Percentiles rank a stretch among this genome's conserved stretches.
Conservation (phyloP, 228 moss, liverwort and hornwort genomes). For the Sphagnum fallax region DNA sequence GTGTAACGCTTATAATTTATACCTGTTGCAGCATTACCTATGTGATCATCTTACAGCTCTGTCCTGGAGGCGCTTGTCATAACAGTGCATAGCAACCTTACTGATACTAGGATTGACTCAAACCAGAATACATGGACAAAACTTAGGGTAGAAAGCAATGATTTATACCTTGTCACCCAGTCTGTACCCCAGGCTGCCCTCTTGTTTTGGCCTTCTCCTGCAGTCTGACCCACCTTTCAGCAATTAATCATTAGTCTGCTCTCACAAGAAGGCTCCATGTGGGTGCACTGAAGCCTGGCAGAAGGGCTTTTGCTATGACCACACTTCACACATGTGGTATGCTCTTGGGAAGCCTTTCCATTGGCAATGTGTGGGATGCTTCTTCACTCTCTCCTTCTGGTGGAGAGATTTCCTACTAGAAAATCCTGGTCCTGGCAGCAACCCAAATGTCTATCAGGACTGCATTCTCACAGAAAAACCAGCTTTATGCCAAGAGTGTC, state of each 20-base stretch:
- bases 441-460: not conserved
- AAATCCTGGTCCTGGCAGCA: conserved; percentile 18
- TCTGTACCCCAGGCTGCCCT: conserved; percentile 32
- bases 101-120: too few species aligned
- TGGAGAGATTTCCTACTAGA: conserved; percentile 33
- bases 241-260: conserved; percentile 59
- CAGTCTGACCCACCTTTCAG: conserved; percentile 59
- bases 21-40: too few species aligned
- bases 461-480: too few species aligned
- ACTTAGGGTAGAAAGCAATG: too few species aligned
- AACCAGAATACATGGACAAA: too few species aligned
- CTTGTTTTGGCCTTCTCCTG: conserved; percentile 55
- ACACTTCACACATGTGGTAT: conserved; percentile 55
- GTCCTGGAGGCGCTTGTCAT: too few species aligned
- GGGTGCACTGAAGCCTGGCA: conserved; percentile 52
- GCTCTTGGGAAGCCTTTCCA: conserved; percentile 52
- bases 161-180: conserved; percentile 29
- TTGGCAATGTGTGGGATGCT: conserved; percentile 47
- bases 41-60: too few species aligned
- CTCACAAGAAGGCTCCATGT: conserved; percentile 60
- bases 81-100: too few species aligned
- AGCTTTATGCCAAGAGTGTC: not conserved
- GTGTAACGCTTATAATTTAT: too few species aligned
- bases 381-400: conserved; percentile 53
- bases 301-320: conserved; percentile 59